These are phyloP conservation scores for Paraphaeosphaeria sporulosa DNA, from an alignment of 2,329 filamentous ascomycete genomes.

Conservation along the genomic window DNA sequence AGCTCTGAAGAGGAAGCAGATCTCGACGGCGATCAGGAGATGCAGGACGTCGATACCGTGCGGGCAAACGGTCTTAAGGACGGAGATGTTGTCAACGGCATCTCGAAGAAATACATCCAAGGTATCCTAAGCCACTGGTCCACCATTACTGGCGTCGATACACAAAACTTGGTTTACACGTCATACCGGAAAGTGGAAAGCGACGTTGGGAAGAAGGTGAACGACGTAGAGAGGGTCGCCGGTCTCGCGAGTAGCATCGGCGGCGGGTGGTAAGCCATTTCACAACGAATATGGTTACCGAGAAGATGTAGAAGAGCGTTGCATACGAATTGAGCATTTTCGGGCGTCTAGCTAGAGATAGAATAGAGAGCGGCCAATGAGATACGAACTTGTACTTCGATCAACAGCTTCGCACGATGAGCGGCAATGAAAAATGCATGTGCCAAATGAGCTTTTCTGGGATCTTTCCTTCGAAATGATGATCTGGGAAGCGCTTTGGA, in stretches of 20 bases:
- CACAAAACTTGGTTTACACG: constrained; percentile 80
- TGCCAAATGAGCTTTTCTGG: too few species aligned
- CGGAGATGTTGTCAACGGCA: constrained; percentile 62
- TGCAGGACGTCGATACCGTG: constrained; percentile 25
- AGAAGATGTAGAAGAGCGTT: constrained; percentile 7
- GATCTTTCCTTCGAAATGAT: too few species aligned
- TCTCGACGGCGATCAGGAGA: constrained; percentile 51
- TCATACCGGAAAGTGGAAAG: constrained; percentile 93
- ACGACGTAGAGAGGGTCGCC: constrained; percentile 81
- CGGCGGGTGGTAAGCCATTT: constrained; percentile 80
- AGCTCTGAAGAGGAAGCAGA: constrained; percentile 58
- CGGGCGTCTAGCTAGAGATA: constrained; percentile 1
- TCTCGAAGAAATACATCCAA: constrained; percentile 71
- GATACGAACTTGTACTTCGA: too few species aligned
- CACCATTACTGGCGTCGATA: constrained; percentile 70
- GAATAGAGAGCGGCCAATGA: too few species aligned
- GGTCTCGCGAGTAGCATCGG: constrained; percentile 90
- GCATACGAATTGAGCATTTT: constrained; percentile 18
- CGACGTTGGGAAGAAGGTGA: constrained; percentile 78
- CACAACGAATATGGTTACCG: constrained; percentile 5
- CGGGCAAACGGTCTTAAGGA: constrained; percentile 15
- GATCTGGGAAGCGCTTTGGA: too few species aligned
- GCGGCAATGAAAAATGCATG: too few species aligned
- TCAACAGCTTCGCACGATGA: too few species aligned
- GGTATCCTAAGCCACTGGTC: constrained; percentile 80